Evolutionary conservation across 2,329 filamentous ascomycete species (phyloP).

Genomic region (Stemphylium beticola): DNA sequence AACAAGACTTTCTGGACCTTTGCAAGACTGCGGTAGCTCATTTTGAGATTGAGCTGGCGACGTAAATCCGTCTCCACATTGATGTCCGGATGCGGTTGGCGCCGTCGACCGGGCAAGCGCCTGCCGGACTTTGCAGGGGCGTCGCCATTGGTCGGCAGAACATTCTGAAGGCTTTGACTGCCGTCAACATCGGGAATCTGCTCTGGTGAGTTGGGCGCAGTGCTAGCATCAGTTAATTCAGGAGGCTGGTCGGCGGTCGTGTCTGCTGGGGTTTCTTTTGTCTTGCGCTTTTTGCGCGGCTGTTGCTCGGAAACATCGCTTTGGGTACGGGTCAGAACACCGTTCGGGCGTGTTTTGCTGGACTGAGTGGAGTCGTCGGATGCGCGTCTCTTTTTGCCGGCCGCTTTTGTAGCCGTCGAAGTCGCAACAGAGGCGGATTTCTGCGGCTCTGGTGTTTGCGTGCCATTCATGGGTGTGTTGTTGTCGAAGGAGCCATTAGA

Average conservation of each 20-base stretch:
- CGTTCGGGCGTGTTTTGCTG: slow-evolving; percentile 42
- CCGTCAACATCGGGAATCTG: slow-evolving; percentile 42
- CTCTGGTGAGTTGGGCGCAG: slow-evolving; percentile 45
- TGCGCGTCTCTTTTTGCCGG: slow-evolving; percentile 42
- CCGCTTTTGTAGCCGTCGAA: slow-evolving; percentile 27
- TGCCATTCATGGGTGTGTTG: slow-evolving; percentile 37
- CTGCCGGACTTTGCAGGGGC: slow-evolving; percentile 45
- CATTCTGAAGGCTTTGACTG: slow-evolving; percentile 42
- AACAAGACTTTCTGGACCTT: slow-evolving; percentile 68
- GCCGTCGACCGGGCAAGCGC: slow-evolving; percentile 52
- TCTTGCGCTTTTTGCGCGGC: slow-evolving; percentile 47
- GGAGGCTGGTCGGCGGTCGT: slow-evolving; percentile 40
- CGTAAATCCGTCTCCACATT: slow-evolving; percentile 56
- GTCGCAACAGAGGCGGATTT: slow-evolving; percentile 26
- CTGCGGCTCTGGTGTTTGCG: slow-evolving; percentile 34
- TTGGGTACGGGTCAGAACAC: slow-evolving; percentile 43
- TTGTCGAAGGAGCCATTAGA: slow-evolving; percentile 40
- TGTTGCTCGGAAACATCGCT: slow-evolving; percentile 46
- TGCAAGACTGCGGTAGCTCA: slow-evolving; percentile 67
- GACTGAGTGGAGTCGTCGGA: slow-evolving; percentile 42
- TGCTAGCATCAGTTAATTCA: slow-evolving; percentile 46
- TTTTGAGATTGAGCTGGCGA: slow-evolving; percentile 70
- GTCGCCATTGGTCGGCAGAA: slow-evolving; percentile 45
- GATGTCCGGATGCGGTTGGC: slow-evolving; percentile 55
- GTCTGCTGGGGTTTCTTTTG: slow-evolving; percentile 35